Evolutionary conservation across 2,329 filamentous ascomycete species (phyloP).

Genomic region (Ciborinia camelliae): DNA sequence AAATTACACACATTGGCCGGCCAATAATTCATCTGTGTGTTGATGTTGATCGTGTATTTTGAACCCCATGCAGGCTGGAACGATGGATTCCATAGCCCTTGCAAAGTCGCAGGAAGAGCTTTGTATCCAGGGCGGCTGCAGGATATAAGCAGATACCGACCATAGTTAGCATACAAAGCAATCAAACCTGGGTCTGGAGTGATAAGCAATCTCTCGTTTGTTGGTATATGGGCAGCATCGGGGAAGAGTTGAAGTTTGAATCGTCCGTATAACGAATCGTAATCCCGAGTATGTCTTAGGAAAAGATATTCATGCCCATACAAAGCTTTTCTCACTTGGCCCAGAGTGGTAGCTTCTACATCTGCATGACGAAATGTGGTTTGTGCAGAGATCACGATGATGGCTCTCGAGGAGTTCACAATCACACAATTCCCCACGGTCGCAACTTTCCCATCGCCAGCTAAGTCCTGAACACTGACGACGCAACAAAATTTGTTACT

Average conservation of each 20-base stretch:
- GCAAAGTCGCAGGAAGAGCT: slow-evolving; percentile 43
- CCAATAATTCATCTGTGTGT: slow-evolving; percentile 54
- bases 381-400: slow-evolving; percentile 41
- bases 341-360: slow-evolving; percentile 21
- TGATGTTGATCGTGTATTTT: slow-evolving; percentile 52
- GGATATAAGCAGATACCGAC: slow-evolving; percentile 41
- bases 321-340: not conserved
- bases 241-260: slow-evolving; percentile 34
- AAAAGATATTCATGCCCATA: slow-evolving; percentile 24
- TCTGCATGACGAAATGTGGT: slow-evolving; percentile 40
- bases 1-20: slow-evolving; percentile 35
- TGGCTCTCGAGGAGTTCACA: slow-evolving; percentile 38
- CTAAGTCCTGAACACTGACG: slow-evolving; percentile 31
- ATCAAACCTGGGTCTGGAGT: slow-evolving; percentile 26
- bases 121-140: slow-evolving; percentile 35
- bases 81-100: slow-evolving; percentile 45
- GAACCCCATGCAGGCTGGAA: slow-evolving; percentile 46
- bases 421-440: slow-evolving; percentile 39
- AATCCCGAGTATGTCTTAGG: slow-evolving; percentile 39
- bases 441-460: slow-evolving; percentile 31
- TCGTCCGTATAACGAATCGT: slow-evolving; percentile 36
- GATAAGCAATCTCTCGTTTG: slow-evolving; percentile 34
- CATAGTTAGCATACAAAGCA: slow-evolving; percentile 41
- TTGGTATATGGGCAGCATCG: slow-evolving; percentile 28
- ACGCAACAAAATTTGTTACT: slow-evolving; percentile 39